Conservation (phyloP, 257 asterid species). For the Rhazya stricta region DNA sequence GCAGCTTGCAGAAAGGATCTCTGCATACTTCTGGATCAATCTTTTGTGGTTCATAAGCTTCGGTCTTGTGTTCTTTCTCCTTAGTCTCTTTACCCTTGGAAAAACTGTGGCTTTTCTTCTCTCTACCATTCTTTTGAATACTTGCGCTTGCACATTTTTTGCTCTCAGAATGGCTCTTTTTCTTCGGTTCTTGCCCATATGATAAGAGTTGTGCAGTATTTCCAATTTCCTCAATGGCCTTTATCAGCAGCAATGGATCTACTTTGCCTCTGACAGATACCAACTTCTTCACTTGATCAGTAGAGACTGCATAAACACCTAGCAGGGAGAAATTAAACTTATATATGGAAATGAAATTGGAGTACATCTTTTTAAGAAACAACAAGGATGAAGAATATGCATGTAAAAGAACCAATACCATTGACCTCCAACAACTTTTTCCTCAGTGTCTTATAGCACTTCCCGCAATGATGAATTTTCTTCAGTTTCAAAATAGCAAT, state of each 20-base stretch:
- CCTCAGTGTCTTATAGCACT: conserved; percentile 13
- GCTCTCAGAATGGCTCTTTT: not conserved
- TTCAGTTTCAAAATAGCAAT: conserved; percentile 15
- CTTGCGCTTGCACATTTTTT: not conserved
- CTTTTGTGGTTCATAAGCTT: not conserved
- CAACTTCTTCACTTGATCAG: conserved; percentile 13
- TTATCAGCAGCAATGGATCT: conserved; percentile 11
- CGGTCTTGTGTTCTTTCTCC: conserved; percentile 1
- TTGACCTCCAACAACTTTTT: conserved; percentile 8
- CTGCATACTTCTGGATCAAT: not conserved
- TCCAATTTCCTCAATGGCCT: conserved; percentile 11
- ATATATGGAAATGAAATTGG: not conserved
- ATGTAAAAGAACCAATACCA: conserved; percentile 2
- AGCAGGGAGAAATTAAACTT: not conserved
- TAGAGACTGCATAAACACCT: conserved; percentile 13
- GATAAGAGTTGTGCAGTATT: conserved; percentile 11
- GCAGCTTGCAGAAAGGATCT: conserved; percentile 8
- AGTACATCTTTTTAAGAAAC: no score
- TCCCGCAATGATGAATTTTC: conserved; percentile 10
- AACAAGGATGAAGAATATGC: not conserved
- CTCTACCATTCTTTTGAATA: not conserved
- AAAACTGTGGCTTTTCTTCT: not conserved
- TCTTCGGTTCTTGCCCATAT: not conserved
- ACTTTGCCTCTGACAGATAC: conserved; percentile 12
- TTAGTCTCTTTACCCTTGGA: not conserved